Percentiles rank a stretch among this genome's conserved stretches.
Evolutionary conservation across 108 stramenopile species (phyloP).

Genomic region (Skeletonema tropicum): DNA sequence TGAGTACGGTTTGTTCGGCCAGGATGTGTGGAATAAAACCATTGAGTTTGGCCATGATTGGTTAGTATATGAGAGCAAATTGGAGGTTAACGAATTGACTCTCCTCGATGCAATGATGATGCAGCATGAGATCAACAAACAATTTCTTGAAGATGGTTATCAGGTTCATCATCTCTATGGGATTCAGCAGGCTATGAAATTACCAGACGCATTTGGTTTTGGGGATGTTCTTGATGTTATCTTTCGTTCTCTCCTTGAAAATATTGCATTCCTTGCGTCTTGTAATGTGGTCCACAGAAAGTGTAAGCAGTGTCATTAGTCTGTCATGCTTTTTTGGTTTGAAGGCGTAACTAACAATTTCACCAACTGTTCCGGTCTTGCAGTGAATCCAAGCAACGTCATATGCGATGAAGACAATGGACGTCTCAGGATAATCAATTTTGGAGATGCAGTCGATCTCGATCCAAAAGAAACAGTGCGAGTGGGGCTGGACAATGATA

Average conservation of each 20-base stretch:
- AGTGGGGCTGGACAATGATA: slow-evolving; percentile 52
- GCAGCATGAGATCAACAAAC: slow-evolving; percentile 28
- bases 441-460: slow-evolving; percentile 83
- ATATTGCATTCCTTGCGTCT: slow-evolving; percentile 56
- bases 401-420: slow-evolving; percentile 40
- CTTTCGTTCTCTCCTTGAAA: slow-evolving; percentile 50
- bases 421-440: slow-evolving; percentile 66
- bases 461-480: slow-evolving; percentile 58
- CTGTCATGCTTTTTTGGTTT: background rate
- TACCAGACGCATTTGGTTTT: slow-evolving; percentile 43
- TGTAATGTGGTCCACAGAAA: slow-evolving; percentile 76
- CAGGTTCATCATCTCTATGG: slow-evolving; percentile 47
- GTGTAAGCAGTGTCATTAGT: slow-evolving; percentile 14
- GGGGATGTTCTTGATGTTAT: slow-evolving; percentile 62
- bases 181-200: slow-evolving; percentile 52
- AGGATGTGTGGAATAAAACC: slow-evolving; percentile 37
- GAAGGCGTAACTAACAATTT: background rate
- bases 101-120: slow-evolving; percentile 56
- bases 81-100: slow-evolving; percentile 34
- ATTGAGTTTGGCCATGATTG: slow-evolving; percentile 50
- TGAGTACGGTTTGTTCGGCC: slow-evolving; percentile 15
- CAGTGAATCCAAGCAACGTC: slow-evolving; percentile 69
- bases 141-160: slow-evolving; percentile 25
- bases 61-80: slow-evolving; percentile 56
- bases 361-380: background rate